Evolutionary conservation across 495 filamentous ascomycete genomes (phyloP).

Genomic region (Platismatia glauca): DNA sequence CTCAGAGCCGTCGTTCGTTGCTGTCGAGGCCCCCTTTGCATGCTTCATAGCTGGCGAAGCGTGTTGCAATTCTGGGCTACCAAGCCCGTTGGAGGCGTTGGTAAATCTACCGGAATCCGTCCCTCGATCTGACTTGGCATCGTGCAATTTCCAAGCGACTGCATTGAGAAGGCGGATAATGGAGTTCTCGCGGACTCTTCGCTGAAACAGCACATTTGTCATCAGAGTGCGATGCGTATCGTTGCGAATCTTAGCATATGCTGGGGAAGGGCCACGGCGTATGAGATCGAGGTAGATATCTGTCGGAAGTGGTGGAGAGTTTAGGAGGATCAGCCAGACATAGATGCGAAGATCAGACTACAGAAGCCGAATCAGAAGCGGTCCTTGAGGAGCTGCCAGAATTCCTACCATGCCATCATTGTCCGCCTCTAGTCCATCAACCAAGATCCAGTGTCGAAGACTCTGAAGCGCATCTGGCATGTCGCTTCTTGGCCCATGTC

Average conservation of each 20-base stretch:
- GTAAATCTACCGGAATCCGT: slow-evolving; percentile 25
- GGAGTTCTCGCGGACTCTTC: slow-evolving; percentile 88
- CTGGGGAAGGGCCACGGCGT: slow-evolving; percentile 84
- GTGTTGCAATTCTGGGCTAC: slow-evolving; percentile 24
- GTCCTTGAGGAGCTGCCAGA: neutral
- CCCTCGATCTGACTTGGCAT: slow-evolving; percentile 49
- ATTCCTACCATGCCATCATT: slow-evolving; percentile 80
- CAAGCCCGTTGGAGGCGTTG: slow-evolving; percentile 20
- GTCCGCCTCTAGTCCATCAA: slow-evolving; percentile 71
- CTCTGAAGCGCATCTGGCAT: slow-evolving; percentile 58
- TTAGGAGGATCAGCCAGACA: slow-evolving; percentile 86
- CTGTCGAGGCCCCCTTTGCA: slow-evolving; percentile 21
- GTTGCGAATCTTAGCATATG: slow-evolving; percentile 94
- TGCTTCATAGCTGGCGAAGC: slow-evolving; percentile 42
- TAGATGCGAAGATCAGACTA: slow-evolving; percentile 93
- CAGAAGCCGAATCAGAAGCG: slow-evolving; percentile 14
- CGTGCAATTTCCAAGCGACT: slow-evolving; percentile 85
- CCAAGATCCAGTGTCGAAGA: slow-evolving; percentile 66
- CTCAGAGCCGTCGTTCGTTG: slow-evolving; percentile 49
- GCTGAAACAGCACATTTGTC: slow-evolving; percentile 90
- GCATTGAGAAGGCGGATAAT: slow-evolving; percentile 95
- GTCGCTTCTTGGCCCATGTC: slow-evolving; percentile 64
- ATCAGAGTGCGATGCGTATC: slow-evolving; percentile 95
- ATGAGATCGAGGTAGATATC: slow-evolving; percentile 83
- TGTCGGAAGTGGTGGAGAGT: slow-evolving; percentile 72